Percentiles rank a stretch among this genome's conserved stretches.
phyloP scores from a whole-genome alignment of 2,329 filamentous ascomycete species.

The Penicillium verrucosum region DNA sequence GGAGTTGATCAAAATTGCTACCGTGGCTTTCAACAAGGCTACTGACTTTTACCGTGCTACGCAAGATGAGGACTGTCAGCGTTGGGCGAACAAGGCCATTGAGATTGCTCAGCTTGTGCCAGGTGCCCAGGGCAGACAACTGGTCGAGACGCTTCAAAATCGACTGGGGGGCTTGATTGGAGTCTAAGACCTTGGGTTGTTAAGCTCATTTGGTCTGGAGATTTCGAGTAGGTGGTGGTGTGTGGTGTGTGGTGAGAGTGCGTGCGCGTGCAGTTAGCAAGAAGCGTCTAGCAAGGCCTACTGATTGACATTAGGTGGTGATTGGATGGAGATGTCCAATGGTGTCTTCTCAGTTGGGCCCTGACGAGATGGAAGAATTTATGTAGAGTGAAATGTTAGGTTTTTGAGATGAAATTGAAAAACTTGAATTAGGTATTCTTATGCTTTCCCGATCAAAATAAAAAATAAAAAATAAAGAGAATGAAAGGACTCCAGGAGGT shows the following conservation, averaged over 20 bases:
- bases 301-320: not conserved
- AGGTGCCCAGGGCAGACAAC: constrained; percentile 14
- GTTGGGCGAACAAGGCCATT: constrained; percentile 40
- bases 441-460: not conserved
- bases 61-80: constrained; percentile 30
- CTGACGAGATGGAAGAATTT: not conserved
- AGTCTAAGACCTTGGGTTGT: not conserved
- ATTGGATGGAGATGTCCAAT: not conserved
- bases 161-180: constrained; percentile 13
- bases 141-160: not conserved
- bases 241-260: not conserved
- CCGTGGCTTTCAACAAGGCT: constrained; percentile 53
- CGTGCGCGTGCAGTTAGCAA: not conserved
- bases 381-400: not conserved
- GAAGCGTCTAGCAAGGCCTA: not conserved
- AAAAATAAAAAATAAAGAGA: not conserved
- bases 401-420: not conserved
- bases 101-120: constrained; percentile 30
- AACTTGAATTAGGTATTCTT: not conserved
- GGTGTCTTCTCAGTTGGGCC: too few species aligned
- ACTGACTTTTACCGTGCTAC: constrained; percentile 50
- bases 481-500: constrained; percentile 3
- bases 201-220: not conserved
- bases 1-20: constrained; percentile 59
- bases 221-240: too few species aligned